A percentile compares a stretch with the other conserved stretches of the same genome.
Conservation (phyloP, 2,329 filamentous ascomycete genomes). For the Zasmidium citrigriseum region DNA sequence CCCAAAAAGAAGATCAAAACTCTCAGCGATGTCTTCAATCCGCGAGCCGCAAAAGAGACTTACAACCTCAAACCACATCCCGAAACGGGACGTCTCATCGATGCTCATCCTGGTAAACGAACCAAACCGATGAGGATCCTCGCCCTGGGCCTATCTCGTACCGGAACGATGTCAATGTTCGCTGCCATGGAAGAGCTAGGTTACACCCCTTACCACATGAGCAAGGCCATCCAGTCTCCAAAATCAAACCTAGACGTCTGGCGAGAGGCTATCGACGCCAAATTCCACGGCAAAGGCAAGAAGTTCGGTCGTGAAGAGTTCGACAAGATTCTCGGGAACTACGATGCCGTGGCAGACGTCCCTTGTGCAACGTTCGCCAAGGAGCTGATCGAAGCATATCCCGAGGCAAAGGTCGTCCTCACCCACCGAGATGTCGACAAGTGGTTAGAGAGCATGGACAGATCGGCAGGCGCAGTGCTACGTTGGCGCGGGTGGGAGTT, state of each 20-base stretch:
- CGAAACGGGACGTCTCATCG: constrained; percentile 16
- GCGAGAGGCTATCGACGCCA: constrained; percentile 22
- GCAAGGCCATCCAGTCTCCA: constrained; percentile 18
- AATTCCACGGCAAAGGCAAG: constrained; percentile 16
- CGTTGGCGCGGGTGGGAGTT: constrained; percentile 15
- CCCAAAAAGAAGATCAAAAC: neutral
- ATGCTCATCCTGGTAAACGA: constrained; percentile 14
- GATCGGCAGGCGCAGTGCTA: constrained; percentile 10
- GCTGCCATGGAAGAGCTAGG: constrained; percentile 21
- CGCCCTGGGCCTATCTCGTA: constrained; percentile 26
- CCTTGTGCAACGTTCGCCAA: constrained; percentile 21
- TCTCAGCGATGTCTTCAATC: constrained; percentile 8
- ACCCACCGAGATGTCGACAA: constrained; percentile 26
- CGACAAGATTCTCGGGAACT: constrained; percentile 15
- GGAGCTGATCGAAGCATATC: constrained; percentile 33
- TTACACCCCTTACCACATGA: constrained; percentile 26
- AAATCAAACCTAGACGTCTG: constrained; percentile 19
- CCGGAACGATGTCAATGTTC: constrained; percentile 26
- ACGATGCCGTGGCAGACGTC: constrained; percentile 17
- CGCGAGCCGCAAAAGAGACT: constrained; percentile 11
- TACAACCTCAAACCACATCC: constrained; percentile 16
- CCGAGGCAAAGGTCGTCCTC: constrained; percentile 28
- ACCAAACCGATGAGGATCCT: constrained; percentile 26
- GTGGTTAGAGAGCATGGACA: constrained; percentile 24
- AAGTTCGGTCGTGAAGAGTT: constrained; percentile 18